Evolutionary conservation across 495 filamentous ascomycete species (phyloP), one percentile per base, ranked within the genome.

Genomic region (Lepidopterella palustris): DNA sequence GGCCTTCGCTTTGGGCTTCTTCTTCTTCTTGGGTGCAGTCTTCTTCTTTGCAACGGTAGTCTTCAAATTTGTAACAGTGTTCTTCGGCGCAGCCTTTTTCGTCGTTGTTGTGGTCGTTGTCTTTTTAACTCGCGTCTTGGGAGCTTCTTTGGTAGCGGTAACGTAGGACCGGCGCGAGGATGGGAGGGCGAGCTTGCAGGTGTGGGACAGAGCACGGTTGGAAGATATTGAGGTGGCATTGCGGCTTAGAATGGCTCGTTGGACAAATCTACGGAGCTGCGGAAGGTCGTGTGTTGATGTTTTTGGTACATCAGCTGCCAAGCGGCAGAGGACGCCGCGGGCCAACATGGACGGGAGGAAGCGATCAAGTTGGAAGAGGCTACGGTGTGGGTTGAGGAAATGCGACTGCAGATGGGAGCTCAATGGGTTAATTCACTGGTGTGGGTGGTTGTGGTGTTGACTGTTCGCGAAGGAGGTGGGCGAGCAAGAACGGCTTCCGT

Each of bases 221-320:
- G 53, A 31, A 48, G 57, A 45, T 21, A 63, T n/a, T 21, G 56
- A 49, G 49, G 32, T 24, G 51, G 52, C 61, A 56, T 62, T 64
- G 58, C 49, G 65, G 49, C 58, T 26, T 48, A 26, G 20, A n/a
- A 57, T 15, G 47, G 13, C 51, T 42, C 61, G 57, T 28, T 64
- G 65, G 55, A 68, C 18, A 15, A 61, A 53, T 32, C 55, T 47
- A 31, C 61, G 42, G 61, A 68, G 61, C 57, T 61, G 60, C 11
- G 64, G 39, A 45, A 67, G 57, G 62, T 68, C 59, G 55, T 61
- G 65, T 59, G 65, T 64, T 59, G 61, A 59, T 64, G 61, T 64
- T 64, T 62, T 64, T 27, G 61, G 58, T 27, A 55, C 58, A 53
- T 68, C 61, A 27, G 65, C 61, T 20, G 65, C 61, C 45, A 68